These are phyloP conservation scores for Botryotinia globosa DNA, from an alignment of 2,329 filamentous ascomycete species.

Conservation along the genomic window DNA sequence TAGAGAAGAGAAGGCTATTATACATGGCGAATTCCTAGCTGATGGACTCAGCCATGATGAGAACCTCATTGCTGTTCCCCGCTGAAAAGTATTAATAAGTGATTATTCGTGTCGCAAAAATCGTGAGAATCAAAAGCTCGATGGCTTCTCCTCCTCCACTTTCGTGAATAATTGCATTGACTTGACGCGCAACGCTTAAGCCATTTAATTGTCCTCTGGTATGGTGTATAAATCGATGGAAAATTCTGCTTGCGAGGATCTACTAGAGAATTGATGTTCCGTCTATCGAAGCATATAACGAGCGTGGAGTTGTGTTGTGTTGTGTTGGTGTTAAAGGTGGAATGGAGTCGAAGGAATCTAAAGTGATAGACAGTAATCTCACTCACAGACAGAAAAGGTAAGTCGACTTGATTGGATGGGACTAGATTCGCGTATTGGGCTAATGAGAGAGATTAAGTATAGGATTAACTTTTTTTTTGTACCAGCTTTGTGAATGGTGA, in stretches of 20 bases:
- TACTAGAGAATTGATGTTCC: not conserved
- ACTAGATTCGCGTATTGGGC: slow-evolving; percentile 9
- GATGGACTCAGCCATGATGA: slow-evolving; percentile 36
- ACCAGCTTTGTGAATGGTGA: not conserved
- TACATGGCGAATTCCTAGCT: slow-evolving; percentile 33
- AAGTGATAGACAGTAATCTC: slow-evolving; percentile 12
- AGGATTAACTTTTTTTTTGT: slow-evolving; percentile 3
- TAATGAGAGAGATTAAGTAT: slow-evolving; percentile 13
- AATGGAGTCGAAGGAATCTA: slow-evolving; percentile 5
- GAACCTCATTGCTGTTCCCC: slow-evolving; percentile 36
- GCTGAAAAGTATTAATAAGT: slow-evolving; percentile 23
- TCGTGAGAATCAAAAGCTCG: slow-evolving; percentile 23
- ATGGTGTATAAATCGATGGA: not conserved
- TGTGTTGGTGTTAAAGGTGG: slow-evolving; percentile 7
- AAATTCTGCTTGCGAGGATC: not conserved
- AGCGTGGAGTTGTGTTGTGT: slow-evolving; percentile 10
- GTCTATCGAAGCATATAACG: slow-evolving; percentile 7
- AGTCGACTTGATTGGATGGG: not conserved
- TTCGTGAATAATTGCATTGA: slow-evolving; percentile 20
- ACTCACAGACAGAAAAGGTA: slow-evolving; percentile 7
- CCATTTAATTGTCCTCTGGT: slow-evolving; percentile 21
- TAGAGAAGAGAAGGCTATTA: slow-evolving; percentile 43
- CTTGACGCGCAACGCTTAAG: slow-evolving; percentile 13
- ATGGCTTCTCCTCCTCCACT: slow-evolving; percentile 25
- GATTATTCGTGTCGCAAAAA: slow-evolving; percentile 21